Percentiles rank a stretch among this genome's conserved stretches.
Evolutionary conservation across 352 stramenopile species (phyloP).

Genomic region (Aphanomyces stellatus): DNA sequence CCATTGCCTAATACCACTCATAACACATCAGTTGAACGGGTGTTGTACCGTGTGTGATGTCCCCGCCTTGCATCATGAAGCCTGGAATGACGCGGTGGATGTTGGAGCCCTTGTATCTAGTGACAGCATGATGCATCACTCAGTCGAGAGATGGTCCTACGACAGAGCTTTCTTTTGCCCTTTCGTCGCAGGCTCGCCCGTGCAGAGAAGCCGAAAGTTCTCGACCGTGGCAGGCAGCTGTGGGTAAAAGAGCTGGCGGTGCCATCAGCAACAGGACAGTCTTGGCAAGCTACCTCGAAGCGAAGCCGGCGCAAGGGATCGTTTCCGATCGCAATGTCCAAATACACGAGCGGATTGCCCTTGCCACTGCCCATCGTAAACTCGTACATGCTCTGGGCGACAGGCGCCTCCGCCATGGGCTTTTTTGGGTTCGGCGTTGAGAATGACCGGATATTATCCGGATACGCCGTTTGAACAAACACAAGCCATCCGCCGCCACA

Average conservation of each 20-base stretch:
- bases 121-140: constrained; percentile 34
- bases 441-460: constrained; percentile 3
- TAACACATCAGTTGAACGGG: neutral
- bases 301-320: constrained; percentile 43
- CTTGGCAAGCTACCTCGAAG: constrained; percentile 38
- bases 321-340: constrained; percentile 49
- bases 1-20: constrained; percentile 85
- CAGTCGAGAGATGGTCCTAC: constrained; percentile 26
- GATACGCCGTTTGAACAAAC: neutral
- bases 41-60: constrained; percentile 77
- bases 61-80: constrained; percentile 98
- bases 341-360: constrained; percentile 48
- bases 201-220: constrained; percentile 71
- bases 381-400: constrained; percentile 30
- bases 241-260: constrained; percentile 51
- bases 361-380: constrained; percentile 30
- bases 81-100: constrained; percentile 98
- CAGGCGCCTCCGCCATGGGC: neutral
- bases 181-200: constrained; percentile 25
- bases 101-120: constrained; percentile 91
- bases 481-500: neutral
- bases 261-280: neutral
- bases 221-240: constrained; percentile 49
- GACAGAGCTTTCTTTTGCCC: neutral
- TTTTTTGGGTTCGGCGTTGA: neutral